phyloP scores from a whole-genome alignment of 108 stramenopile genomes.

The Nitzschia sp. region DNA sequence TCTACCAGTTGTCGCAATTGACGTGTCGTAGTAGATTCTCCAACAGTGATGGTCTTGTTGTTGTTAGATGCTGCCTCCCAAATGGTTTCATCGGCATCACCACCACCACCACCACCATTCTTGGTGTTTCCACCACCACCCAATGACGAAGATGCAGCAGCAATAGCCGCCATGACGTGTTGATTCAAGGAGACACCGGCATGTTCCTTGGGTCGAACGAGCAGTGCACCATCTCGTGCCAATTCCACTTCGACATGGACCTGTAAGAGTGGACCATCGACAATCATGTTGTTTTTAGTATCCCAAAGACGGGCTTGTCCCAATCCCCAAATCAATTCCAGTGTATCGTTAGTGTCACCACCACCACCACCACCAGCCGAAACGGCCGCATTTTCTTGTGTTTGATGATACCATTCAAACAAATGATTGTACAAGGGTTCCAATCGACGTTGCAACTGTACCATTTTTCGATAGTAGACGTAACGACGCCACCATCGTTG shows the following conservation, averaged over 20 bases:
- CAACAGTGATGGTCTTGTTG: background rate
- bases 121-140: conserved; percentile 2
- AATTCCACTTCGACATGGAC: conserved; percentile 62
- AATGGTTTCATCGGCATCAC: background rate
- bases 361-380: no score
- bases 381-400: background rate
- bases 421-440: conserved; percentile 61
- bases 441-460: conserved; percentile 29
- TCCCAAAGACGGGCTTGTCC: conserved; percentile 40
- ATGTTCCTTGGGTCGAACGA: conserved; percentile 60
- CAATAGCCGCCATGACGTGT: conserved; percentile 44
- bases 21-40: conserved; percentile 2
- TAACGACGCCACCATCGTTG: conserved; percentile 35
- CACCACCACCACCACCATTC: no score
- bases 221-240: conserved; percentile 55
- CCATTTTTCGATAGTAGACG: conserved; percentile 19
- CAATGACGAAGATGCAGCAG: background rate
- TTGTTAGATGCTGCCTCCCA: conserved; percentile 1
- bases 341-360: background rate
- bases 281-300: conserved; percentile 9
- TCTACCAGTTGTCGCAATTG: conserved; percentile 37
- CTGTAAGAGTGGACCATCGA: conserved; percentile 56
- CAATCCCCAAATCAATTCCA: conserved; percentile 57
- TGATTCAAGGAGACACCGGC: conserved; percentile 56
- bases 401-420: conserved; percentile 53